These are phyloP conservation scores for Claviceps pusilla DNA, from an alignment of 2,329 filamentous ascomycete genomes.

Conservation along the genomic window DNA sequence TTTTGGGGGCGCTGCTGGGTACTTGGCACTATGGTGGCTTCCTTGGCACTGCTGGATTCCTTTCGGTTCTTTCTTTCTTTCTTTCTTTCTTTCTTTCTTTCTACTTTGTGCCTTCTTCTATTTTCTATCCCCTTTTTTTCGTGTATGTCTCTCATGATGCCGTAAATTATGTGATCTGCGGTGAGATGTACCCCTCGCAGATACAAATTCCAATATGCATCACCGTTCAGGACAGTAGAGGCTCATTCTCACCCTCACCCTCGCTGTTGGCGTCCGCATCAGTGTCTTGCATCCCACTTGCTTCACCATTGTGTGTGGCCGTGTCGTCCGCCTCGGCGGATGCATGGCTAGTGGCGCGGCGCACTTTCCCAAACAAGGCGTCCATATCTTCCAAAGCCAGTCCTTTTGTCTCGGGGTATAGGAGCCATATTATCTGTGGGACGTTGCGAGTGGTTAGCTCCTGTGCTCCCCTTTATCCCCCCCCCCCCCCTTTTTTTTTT, in stretches of 20 bases:
- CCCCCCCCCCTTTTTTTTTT: neutral
- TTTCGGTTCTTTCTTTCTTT: neutral
- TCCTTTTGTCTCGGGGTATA: conserved; percentile 31
- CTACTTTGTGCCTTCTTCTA: neutral
- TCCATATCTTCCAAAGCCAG: conserved; percentile 30
- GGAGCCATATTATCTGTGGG: conserved; percentile 23
- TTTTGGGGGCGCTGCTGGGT: no score
- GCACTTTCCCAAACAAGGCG: conserved; percentile 19
- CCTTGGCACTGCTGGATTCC: no score
- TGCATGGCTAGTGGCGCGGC: neutral
- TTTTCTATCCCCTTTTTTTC: neutral
- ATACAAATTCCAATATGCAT: no score
- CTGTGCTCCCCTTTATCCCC: neutral
- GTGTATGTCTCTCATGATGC: no score
- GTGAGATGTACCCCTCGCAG: no score
- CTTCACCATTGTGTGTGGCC: neutral
- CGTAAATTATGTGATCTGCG: no score
- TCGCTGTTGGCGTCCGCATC: neutral
- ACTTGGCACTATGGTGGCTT: no score
- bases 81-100: neutral
- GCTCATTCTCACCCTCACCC: conserved; percentile 5
- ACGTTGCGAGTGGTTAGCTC: neutral
- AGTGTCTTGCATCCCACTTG: neutral
- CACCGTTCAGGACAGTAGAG: neutral
- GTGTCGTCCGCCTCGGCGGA: neutral